Conservation (phyloP, 345 rosid genomes). For the Firmiana major region DNA sequence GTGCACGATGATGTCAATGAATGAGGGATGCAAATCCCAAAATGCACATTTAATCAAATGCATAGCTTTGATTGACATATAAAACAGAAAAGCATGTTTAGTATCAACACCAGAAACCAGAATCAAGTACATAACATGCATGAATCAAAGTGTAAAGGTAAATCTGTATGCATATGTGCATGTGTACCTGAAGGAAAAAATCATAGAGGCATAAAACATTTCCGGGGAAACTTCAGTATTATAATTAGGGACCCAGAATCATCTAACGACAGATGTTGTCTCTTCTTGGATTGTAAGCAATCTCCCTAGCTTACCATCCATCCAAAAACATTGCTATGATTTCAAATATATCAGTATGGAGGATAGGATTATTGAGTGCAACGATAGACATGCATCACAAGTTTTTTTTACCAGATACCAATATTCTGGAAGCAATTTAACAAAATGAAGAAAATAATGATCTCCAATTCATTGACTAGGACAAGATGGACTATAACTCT, state of each 20-base stretch:
- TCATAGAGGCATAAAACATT: neutral
- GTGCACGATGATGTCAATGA: neutral
- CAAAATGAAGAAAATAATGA: neutral
- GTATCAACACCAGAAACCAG: neutral
- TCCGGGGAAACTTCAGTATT: neutral
- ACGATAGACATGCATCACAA: neutral
- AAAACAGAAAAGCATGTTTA: neutral
- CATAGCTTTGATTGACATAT: neutral
- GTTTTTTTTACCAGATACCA: neutral
- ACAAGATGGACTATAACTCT: neutral
- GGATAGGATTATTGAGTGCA: neutral
- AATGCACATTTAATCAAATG: neutral
- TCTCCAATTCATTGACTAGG: neutral
- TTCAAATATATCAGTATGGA: neutral
- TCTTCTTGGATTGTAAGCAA: neutral
- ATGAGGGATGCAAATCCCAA: neutral
- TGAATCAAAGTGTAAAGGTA: neutral
- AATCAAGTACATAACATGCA: neutral
- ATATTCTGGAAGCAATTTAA: neutral
- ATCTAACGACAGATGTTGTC: neutral
- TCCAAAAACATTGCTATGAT: neutral
- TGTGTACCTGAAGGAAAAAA: neutral
- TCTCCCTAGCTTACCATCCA: neutral
- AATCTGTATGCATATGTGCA: neutral
- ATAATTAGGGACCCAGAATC: neutral